Conservation (phyloP, 106 monocot genomes). For the Allium fistulosum region DNA sequence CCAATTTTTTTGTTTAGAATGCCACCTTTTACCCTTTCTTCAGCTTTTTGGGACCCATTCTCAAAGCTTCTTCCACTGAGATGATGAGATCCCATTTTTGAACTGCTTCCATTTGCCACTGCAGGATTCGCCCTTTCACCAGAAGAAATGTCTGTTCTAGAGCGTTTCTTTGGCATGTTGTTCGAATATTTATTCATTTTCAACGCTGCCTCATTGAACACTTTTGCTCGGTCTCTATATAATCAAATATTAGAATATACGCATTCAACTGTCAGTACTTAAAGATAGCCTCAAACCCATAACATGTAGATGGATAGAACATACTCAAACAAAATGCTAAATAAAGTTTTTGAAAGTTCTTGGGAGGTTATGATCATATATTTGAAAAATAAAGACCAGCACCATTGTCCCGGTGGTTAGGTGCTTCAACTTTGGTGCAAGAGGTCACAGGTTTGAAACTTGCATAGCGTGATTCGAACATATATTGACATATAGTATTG, state of each 20-base stretch:
- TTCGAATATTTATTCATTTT: slow-evolving; percentile 35
- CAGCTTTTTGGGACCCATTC: slow-evolving; percentile 30
- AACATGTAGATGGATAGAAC: no score
- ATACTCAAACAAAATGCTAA: background rate
- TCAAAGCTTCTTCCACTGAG: slow-evolving; percentile 22
- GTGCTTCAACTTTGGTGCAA: no score
- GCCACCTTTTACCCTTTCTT: slow-evolving; percentile 36
- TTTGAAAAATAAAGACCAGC: no score
- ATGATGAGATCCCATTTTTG: slow-evolving; percentile 26
- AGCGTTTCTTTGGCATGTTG: slow-evolving; percentile 30
- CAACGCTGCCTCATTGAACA: slow-evolving; percentile 27
- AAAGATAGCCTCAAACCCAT: no score
- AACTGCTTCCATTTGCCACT: slow-evolving; percentile 14
- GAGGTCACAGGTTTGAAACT: no score
- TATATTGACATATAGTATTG: no score
- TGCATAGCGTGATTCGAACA: no score
- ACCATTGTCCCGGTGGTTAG: no score
- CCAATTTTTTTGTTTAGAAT: slow-evolving; percentile 47
- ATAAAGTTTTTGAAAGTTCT: background rate
- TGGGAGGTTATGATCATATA: background rate
- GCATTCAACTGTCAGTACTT: no score
- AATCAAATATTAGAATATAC: background rate
- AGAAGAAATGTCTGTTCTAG: slow-evolving; percentile 35
- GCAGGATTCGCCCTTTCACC: slow-evolving; percentile 23
- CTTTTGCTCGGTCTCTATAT: slow-evolving; percentile 38